These are phyloP conservation scores for Tylopilus sp. DNA, from an alignment of 1,284 basidiomycete species.

Conservation along the genomic window DNA sequence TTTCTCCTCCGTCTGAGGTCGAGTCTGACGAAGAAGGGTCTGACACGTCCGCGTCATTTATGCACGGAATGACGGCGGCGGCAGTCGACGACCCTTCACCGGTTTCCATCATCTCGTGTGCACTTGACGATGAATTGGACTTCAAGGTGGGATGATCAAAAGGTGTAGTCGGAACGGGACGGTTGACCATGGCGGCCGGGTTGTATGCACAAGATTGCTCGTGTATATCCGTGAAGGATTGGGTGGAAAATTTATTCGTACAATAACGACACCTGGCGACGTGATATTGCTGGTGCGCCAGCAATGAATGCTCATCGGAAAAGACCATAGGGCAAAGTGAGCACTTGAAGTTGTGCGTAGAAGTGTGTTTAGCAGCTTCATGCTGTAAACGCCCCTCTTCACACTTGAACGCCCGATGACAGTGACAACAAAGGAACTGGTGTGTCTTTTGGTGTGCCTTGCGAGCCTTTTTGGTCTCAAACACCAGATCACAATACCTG, in stretches of 20 bases:
- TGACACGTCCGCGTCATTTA: not conserved
- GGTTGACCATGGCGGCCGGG: not conserved
- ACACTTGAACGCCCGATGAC: conserved; percentile 19
- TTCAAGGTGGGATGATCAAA: not conserved
- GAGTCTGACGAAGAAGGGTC: conserved; percentile 17
- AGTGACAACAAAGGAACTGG: conserved; percentile 28
- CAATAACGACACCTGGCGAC: conserved; percentile 30
- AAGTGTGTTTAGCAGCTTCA: not conserved
- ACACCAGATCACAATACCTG: conserved; percentile 22
- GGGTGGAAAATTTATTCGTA: not conserved
- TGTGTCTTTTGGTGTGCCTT: conserved; percentile 20
- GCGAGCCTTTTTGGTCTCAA: conserved; percentile 13
- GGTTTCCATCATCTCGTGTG: not conserved
- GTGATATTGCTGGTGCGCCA: conserved; percentile 18
- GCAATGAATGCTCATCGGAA: not conserved
- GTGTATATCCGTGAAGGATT: conserved; percentile 13
- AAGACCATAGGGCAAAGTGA: conserved; percentile 19
- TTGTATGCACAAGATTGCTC: conserved; percentile 13
- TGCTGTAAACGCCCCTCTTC: conserved; percentile 3
- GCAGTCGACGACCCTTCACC: not conserved
- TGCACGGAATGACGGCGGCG: not conserved
- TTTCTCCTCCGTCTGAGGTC: conserved; percentile 17
- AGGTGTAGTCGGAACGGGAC: no score
- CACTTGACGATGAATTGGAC: not conserved
- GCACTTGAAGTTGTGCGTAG: conserved; percentile 22